Base-by-base conservation (phyloP, 2,329 filamentous ascomycete species). In the Pseudogymnoascus sp. region DNA sequence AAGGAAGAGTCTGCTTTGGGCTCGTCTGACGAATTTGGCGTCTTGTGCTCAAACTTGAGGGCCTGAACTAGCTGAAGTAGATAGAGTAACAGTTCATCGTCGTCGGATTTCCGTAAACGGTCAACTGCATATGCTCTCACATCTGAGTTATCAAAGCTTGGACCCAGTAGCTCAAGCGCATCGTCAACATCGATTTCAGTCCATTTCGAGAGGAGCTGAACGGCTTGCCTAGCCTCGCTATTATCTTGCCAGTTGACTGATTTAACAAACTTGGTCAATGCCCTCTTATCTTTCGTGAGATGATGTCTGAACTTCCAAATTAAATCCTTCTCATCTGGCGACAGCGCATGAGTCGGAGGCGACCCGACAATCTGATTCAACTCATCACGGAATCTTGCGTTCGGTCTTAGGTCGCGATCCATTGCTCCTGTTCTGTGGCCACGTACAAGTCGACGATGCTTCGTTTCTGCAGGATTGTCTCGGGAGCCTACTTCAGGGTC, bases 301-400 rank as follows among this genome's bases (percentile, higher is more conserved):
- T 97, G 93, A 75, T 98, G 96, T 64, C 95, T 84, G 78, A 98
- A 99, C 70, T 96, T 95, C 96, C 96, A 99, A 19, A 99, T 86
- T 61, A 97, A 82, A 75, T 99, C 95, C 72, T 96, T 96, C 75
- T 99, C 95, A 73, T 97, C 93, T 0, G 91, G 85, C 1, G 87
- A 91, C 24, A 99, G 81, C 59, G 90, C 84, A 66, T 97, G 92
- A 0, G 93, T 96, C 2, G 95, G 95, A 6, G 93, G 92, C 71
- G 97, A 97, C 1, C 89, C 88, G 79, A 98, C 87, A 68, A 99
- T 93, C 50, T 85, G 81, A 72, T 98, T 96, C 33, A 99, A 80
- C 74, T 97, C 93, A 75, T 99, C 95, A 64, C 95, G 86, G 63
- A 96, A 91, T 76, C 96, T 96, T 31, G 95, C 90, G 70, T 99